Evolutionary conservation across 192 early-diverging fungal species (phyloP).

Genomic region (Linnemannia zychae): DNA sequence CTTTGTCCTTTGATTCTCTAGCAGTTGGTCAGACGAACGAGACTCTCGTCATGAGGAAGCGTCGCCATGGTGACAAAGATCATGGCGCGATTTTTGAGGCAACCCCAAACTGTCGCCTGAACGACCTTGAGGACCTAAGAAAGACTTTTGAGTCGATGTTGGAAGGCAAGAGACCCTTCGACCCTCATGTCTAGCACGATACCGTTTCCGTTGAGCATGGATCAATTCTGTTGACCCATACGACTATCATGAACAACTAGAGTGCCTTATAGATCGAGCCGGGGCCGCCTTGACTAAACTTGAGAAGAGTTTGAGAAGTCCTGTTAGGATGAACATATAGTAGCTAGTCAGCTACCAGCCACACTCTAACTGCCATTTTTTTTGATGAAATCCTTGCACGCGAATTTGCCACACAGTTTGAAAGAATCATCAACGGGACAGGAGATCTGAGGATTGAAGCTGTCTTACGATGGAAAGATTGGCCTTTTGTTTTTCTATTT

Average conservation of each 20-base stretch:
- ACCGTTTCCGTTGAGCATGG: constrained; percentile 11
- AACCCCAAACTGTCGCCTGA: background rate
- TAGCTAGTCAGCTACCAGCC: no score
- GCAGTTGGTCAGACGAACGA: background rate
- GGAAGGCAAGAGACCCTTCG: constrained; percentile 19
- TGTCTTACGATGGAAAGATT: no score
- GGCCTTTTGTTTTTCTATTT: no score
- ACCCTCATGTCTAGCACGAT: background rate
- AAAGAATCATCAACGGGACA: no score
- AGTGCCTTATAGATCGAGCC: constrained; percentile 6
- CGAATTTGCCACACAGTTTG: no score
- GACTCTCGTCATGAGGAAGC: background rate
- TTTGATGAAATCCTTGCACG: no score
- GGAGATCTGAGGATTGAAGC: no score
- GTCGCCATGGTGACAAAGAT: background rate
- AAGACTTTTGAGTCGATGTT: constrained; percentile 1
- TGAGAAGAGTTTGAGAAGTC: constrained; percentile 9
- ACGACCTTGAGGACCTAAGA: constrained; percentile 4
- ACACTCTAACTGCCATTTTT: no score
- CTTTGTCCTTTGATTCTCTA: background rate
- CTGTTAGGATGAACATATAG: no score
- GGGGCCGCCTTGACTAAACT: constrained; percentile 10
- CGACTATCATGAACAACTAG: constrained; percentile 7
- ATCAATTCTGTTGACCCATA: constrained; percentile 9
- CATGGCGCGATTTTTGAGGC: constrained; percentile 1